Base-by-base conservation (phyloP, 2,329 filamentous ascomycete species). In the Thielaviopsis ethacetica region DNA sequence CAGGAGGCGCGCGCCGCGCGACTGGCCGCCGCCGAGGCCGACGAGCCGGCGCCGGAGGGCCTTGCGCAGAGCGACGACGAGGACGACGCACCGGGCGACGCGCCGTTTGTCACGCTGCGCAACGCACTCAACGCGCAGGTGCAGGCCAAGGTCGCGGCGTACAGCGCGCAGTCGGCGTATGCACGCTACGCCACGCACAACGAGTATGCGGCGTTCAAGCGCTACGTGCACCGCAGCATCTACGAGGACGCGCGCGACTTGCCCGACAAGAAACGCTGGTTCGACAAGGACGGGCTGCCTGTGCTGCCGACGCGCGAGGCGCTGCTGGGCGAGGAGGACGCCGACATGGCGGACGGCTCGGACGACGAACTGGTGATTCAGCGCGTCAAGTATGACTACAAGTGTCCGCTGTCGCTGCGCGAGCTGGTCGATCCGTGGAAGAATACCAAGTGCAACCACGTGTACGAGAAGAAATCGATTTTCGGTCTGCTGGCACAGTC, bases 331-430 rank as follows among this genome's bases (percentile, higher is more conserved):
- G 63, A 63, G 15, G 68, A 68, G 15, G 71, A 72, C 30, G 73
- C 74, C 15, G 69, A 79, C 1, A 68, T 72, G 67, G 54, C 41
- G 12, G 75, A 77, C 1, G 81, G 80, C 5, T 76, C 77, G 17
- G 83, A 85, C 58, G 83, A 86, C 21, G 86, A 91, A 50, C 74
- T 91, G 24, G 77, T 84, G 1, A 77, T 91, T 30, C 77, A 80
- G 27, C 75, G 79, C 54, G 81, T 83, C 62, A 78, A 76, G 4
- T 75, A 83, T 57, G 85, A 80, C 67, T 79, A 84, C 34, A 83
- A 80, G 64, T 91, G 86, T 65, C 85, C 85, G 0, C 68, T 91
- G 21, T 85, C 85, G 0, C 72, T 89, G 63, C 73, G 74, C 56
- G 73, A 78, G 52, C 83, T 88, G 72, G 71, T 73, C 50, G 77